Evolutionary conservation across 108 stramenopile genomes (phyloP).

Genomic region (Cyclostephanos tholiformis): DNA sequence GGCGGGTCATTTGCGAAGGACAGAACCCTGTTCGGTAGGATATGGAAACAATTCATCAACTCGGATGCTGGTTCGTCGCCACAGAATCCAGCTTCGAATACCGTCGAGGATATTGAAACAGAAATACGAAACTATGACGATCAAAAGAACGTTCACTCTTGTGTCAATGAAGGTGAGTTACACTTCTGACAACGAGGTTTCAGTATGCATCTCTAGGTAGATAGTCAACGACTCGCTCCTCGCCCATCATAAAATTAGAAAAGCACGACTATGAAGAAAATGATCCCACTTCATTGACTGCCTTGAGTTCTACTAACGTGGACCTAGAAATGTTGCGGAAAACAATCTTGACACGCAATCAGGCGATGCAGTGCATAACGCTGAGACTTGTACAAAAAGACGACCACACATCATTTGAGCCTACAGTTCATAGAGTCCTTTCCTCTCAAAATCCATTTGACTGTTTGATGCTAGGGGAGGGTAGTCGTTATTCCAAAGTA

Average conservation of each 20-base stretch:
- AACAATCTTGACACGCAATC: constrained; percentile 17
- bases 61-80: background rate
- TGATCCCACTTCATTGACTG: background rate
- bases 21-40: constrained; percentile 13
- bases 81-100: background rate
- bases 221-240: background rate
- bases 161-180: constrained; percentile 1
- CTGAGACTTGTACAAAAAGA: constrained; percentile 20
- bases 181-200: background rate
- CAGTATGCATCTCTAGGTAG: background rate
- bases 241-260: background rate
- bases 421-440: constrained; percentile 45
- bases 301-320: background rate
- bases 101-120: constrained; percentile 10
- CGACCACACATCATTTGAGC: constrained; percentile 20
- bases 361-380: constrained; percentile 32
- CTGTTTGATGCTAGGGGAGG: constrained; percentile 67
- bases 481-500: constrained; percentile 74
- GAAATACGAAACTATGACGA: background rate
- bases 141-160: background rate
- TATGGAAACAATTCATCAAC: constrained; percentile 24
- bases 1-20: constrained; percentile 46
- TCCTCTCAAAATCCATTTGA: constrained; percentile 59
- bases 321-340: constrained; percentile 10
- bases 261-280: background rate